Base-by-base conservation (phyloP, 148 eudicot genomes). In the Silene latifolia region DNA sequence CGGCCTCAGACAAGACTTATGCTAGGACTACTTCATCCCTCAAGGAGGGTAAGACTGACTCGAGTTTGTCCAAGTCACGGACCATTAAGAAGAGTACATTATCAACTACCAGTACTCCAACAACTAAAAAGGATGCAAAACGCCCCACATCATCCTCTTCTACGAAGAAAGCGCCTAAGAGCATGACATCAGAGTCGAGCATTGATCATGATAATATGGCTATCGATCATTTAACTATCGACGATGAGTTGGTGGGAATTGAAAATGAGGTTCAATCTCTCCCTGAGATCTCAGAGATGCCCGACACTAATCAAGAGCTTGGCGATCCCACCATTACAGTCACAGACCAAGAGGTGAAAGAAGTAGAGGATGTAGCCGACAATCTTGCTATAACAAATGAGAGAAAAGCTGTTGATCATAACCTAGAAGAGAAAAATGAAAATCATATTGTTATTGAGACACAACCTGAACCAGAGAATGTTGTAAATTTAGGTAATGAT, bases 231-330 rank as follows among this genome's bases (percentile, higher is more conserved):
- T 67, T 74, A 63, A 66, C 4, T 18, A 67, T 63, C 4, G 81
- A 75, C 60, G 80, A 77, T 69, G 84, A 82, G 18, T 67, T 81
- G 62, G 80, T 69, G 68, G 69, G 63, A 15, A 53, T 76, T 35
- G 69, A 66, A 12, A 42, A 77, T 29, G 86, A 83, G 59, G 68
- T 72, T 14, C 76, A 80, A 39, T 80, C 86, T 17, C 80, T 85
- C 19, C 85, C 85, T 4, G 88, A 85, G 71, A 82, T 85, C 18
- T 82, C 88, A 11, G 88, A 82, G 74, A 85, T 85, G 85, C 85
- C 78, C 0, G 84, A 69, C n/a, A 56, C 57, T 17, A 58, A 77
- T n/a, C 25, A 75, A 19, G 83, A 74, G 18, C 72, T 85, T 0
- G 85, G 81, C 25, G 88, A 85, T 58, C 85, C 88, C 44, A 47